Percentiles rank a stretch among this genome's conserved stretches.
Conservation (phyloP, 2,329 filamentous ascomycete genomes). For the Colletotrichum simmondsii region DNA sequence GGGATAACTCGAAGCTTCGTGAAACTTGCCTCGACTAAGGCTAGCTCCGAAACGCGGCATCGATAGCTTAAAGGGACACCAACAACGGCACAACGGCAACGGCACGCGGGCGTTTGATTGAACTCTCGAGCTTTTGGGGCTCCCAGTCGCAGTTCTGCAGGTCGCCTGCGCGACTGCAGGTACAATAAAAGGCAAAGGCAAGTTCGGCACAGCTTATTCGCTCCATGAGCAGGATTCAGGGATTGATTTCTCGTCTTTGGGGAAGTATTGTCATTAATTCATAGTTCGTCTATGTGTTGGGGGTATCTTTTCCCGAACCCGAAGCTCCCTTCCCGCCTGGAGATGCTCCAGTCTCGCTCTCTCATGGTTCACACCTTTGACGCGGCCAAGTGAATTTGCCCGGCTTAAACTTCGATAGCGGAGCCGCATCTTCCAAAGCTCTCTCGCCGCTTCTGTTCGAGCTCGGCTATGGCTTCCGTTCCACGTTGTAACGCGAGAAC, state of each 20-base stretch:
- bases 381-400: background rate
- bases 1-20: background rate
- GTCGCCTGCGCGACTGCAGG: background rate
- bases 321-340: background rate
- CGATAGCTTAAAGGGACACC: slow-evolving; percentile 5
- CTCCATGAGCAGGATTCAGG: background rate
- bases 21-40: slow-evolving; percentile 26
- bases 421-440: no score
- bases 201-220: background rate
- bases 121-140: background rate
- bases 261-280: background rate
- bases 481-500: no score
- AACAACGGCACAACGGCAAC: background rate
- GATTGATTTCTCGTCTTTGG: background rate
- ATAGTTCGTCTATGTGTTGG: background rate
- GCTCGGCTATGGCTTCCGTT: background rate
- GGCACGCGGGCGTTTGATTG: background rate
- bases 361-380: background rate
- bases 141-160: background rate
- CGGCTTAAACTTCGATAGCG: background rate
- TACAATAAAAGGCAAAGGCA: background rate
- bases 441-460: background rate
- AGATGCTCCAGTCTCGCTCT: background rate
- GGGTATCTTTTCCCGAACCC: background rate
- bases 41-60: slow-evolving; percentile 28